Evolutionary conservation across 208 protist species (phyloP).

Genomic region (Novymonas esmeraldas): DNA sequence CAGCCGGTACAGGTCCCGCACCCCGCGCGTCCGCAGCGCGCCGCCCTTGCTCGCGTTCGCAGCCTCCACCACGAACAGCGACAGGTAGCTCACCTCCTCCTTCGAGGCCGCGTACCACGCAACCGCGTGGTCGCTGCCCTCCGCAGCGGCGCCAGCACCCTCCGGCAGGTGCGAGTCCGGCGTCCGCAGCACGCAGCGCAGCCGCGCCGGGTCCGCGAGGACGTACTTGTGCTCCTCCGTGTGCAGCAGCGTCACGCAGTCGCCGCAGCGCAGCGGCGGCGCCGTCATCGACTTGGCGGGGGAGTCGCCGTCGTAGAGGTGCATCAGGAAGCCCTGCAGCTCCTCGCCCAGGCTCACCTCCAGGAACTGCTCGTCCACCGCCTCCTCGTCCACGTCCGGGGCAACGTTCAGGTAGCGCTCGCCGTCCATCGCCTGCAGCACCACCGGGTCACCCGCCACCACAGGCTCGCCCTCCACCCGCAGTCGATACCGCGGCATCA

Average conservation of each 20-base stretch:
- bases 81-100: constrained; percentile 51
- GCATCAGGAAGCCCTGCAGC: constrained; percentile 51
- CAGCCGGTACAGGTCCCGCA: constrained; percentile 37
- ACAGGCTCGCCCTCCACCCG: constrained; percentile 68
- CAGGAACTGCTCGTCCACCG: constrained; percentile 27
- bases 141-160: constrained; percentile 3
- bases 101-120: constrained; percentile 29
- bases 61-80: constrained; percentile 54
- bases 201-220: constrained; percentile 25
- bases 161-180: constrained; percentile 30
- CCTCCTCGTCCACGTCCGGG: constrained; percentile 28
- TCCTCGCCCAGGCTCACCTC: constrained; percentile 46
- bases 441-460: constrained; percentile 46
- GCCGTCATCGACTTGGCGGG: constrained; percentile 19
- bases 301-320: constrained; percentile 58
- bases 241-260: constrained; percentile 65
- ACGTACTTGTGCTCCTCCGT: constrained; percentile 61
- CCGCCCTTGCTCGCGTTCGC: constrained; percentile 47
- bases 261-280: constrained; percentile 54
- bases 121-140: constrained; percentile 18
- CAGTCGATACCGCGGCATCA: constrained; percentile 70
- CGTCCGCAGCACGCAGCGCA: constrained; percentile 31
- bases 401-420: constrained; percentile 45
- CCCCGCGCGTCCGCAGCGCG: constrained; percentile 34
- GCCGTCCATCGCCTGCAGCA: constrained; percentile 45